Conservation (phyloP, 2,329 filamentous ascomycete genomes). For the Ophiostoma angusticollis region DNA sequence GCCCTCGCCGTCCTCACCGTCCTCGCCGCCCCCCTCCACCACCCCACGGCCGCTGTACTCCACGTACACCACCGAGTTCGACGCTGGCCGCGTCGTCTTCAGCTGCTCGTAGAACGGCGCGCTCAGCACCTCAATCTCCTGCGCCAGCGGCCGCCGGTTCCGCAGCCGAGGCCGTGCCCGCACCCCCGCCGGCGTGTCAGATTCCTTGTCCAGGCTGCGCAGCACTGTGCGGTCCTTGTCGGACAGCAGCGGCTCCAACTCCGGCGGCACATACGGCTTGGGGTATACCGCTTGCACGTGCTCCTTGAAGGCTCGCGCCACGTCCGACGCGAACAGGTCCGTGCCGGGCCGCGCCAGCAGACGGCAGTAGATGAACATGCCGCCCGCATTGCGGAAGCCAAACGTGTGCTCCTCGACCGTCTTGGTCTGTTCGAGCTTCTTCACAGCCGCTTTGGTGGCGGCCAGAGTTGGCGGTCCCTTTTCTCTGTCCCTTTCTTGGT, state of each 20-base stretch:
- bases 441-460: conserved; percentile 26
- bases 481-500: too few species aligned
- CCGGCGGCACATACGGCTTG: conserved; percentile 27
- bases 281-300: conserved; percentile 36
- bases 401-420: conserved; percentile 29
- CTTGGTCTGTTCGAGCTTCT: conserved; percentile 25
- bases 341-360: conserved; percentile 30
- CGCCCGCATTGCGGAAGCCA: conserved; percentile 28
- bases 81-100: neutral
- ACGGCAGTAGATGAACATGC: conserved; percentile 31
- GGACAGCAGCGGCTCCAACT: conserved; percentile 25
- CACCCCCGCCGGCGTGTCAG: conserved; percentile 10
- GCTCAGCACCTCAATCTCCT: conserved; percentile 34
- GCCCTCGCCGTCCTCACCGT: neutral
- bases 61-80: neutral
- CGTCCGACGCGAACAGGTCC: conserved; percentile 29
- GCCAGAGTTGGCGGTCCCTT: conserved; percentile 27
- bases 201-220: conserved; percentile 12
- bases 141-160: conserved; percentile 21
- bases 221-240: conserved; percentile 24
- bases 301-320: conserved; percentile 28
- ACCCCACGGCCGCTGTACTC: conserved; percentile 2
- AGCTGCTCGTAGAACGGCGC: conserved; percentile 34
- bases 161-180: conserved; percentile 18
- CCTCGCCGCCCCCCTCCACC: too few species aligned